A percentile compares a stretch with the other conserved stretches of the same genome.
Evolutionary conservation across 2,329 filamentous ascomycete genomes (phyloP).

Genomic region (Colletotrichum noveboracense): DNA sequence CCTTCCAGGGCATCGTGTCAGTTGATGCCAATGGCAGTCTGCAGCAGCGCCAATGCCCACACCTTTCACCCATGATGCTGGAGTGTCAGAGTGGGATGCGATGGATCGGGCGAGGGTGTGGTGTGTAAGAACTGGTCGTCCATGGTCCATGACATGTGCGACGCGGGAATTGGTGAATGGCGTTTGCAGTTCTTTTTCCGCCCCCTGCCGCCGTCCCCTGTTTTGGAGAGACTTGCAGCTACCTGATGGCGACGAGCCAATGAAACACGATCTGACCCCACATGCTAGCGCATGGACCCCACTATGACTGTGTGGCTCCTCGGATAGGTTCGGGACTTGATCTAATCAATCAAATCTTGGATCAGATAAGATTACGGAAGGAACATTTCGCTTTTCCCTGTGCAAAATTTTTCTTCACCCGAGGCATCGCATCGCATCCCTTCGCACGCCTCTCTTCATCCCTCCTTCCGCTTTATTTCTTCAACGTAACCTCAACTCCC

Average conservation of each 20-base stretch:
- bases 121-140: background rate
- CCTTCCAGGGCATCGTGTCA: background rate
- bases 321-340: conserved; percentile 13
- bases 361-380: conserved; percentile 22
- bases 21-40: background rate
- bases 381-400: background rate
- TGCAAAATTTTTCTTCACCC: conserved; percentile 5
- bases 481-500: background rate
- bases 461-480: conserved; percentile 1
- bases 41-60: background rate
- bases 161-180: conserved; percentile 1
- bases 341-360: conserved; percentile 24
- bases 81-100: background rate
- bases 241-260: background rate
- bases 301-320: background rate
- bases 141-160: conserved; percentile 1
- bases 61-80: background rate
- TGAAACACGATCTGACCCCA: background rate
- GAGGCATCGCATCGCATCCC: background rate
- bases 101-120: background rate
- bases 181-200: background rate
- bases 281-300: background rate
- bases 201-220: background rate
- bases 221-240: background rate
- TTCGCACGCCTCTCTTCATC: background rate